Base-by-base conservation (phyloP, 1,284 basidiomycete genomes). In the Boletus austroedulis region DNA sequence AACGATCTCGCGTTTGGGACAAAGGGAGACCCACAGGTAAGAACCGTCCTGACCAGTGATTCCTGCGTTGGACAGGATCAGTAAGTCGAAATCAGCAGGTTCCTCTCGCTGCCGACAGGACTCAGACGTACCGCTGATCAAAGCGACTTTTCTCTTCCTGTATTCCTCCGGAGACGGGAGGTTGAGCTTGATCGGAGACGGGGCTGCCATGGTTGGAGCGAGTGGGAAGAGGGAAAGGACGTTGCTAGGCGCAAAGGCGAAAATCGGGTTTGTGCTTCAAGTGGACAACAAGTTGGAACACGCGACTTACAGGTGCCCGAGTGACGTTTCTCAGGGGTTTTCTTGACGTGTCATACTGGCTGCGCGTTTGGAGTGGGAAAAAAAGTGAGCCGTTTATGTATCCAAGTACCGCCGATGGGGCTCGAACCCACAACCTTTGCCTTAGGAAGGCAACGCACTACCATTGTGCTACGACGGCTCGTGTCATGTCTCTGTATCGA, bases 21-120 rank as follows among this genome's bases (percentile, higher is more conserved):
- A 2, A 43, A 28, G 21, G 21, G 29, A 9, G 21, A 73, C 87
- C 73, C 68, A 92, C 87, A 94, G 76, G 72, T 94, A 94, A 9
- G 92, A 94, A 32, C 92, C 93, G 75, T 95, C 93, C 76, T 95
- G 93, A 21, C 93, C 93, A 65, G 93, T 94, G 72, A 95, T 91
- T 73, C 92, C 92, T 93, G 67, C 36, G 46, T 57, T 61, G 59
- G 58, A 62, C 46, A 58, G 53, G 12, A 45, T 64, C 59, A 68
- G 44, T 23, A 31, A 34, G 46, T 23, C 46, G 15, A 46, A 46
- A 55, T n/a, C 34, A 29, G 23, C 4, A 31, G 49, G 53, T 49
- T 54, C 47, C 46, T 26, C 36, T 15, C 19, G 45, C 19, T 23
- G 38, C 21, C 52, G 46, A 48, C 50, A 48, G 47, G 54, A 54